Percentiles rank a stretch among this genome's conserved stretches.
These are phyloP conservation scores for Verticillium nubilum DNA, from an alignment of 2,329 filamentous ascomycete species.

Conservation along the genomic window DNA sequence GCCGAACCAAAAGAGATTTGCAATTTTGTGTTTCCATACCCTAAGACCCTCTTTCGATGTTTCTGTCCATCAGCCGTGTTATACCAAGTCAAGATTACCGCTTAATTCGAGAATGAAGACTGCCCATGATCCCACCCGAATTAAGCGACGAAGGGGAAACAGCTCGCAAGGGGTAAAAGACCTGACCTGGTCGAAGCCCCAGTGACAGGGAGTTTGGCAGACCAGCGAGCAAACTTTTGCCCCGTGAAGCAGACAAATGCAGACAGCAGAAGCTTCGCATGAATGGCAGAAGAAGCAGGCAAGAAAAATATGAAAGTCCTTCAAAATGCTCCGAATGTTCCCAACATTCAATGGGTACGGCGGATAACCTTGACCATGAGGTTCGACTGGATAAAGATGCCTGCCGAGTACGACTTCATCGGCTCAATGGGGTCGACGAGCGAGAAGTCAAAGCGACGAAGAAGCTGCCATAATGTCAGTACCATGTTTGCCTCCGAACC, in stretches of 20 bases:
- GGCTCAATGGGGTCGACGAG: constrained; percentile 23
- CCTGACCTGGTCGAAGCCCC: neutral
- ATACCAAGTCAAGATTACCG: neutral
- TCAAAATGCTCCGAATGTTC: neutral
- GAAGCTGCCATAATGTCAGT: constrained; percentile 17
- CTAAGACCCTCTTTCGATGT: neutral
- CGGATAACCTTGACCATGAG: constrained; percentile 20
- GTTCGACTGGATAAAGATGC: constrained; percentile 26
- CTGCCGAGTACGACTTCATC: constrained; percentile 24
- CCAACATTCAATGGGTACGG: neutral
- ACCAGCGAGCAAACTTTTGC: neutral
- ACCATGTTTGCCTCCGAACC: neutral
- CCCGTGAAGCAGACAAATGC: neutral
- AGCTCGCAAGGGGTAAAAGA: neutral
- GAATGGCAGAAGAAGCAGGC: neutral
- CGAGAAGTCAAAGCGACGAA: constrained; percentile 25
- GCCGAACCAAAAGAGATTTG: neutral
- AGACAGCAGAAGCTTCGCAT: neutral
- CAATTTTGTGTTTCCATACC: neutral
- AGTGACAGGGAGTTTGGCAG: neutral
- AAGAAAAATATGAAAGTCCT: neutral
- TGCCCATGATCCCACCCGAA: neutral
- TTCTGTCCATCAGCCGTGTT: neutral
- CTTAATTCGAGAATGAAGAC: neutral
- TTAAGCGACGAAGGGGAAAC: neutral